phyloP scores from a whole-genome alignment of 2,329 filamentous ascomycete species.

The Thielaviopsis euricoi region DNA sequence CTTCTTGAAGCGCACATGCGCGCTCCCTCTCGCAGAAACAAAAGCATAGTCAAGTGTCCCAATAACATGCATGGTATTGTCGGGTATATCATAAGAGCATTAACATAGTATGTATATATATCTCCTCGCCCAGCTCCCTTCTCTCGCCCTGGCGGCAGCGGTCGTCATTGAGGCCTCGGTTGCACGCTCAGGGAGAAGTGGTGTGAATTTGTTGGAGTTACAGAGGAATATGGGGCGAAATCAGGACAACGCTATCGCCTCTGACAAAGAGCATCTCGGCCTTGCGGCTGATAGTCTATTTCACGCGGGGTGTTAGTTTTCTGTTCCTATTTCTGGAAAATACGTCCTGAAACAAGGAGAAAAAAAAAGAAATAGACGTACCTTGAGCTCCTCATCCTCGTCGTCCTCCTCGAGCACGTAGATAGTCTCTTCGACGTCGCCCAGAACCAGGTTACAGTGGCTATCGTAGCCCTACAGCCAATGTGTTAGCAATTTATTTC shows the following conservation, averaged over 20 bases:
- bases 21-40: no score
- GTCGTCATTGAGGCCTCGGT: no score
- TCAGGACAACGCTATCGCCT: slow-evolving; percentile 62
- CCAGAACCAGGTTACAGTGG: slow-evolving; percentile 91
- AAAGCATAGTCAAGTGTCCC: no score
- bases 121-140: not conserved
- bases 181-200: no score
- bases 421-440: slow-evolving; percentile 94
- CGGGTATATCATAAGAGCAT: no score
- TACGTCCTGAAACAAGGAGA: no score
- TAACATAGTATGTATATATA: not conserved
- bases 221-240: slow-evolving; percentile 42
- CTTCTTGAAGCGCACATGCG: no score
- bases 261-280: slow-evolving; percentile 97
- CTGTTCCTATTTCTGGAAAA: not conserved
- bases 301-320: not conserved
- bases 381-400: slow-evolving; percentile 47
- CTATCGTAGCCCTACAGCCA: slow-evolving; percentile 75
- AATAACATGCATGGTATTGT: no score
- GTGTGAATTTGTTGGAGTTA: no score
- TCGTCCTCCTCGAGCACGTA: slow-evolving; percentile 45
- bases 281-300: slow-evolving; percentile 86
- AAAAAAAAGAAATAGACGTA: no score
- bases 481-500: not conserved
- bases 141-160: no score